phyloP scores from a whole-genome alignment of 2,329 filamentous ascomycete species.

The Didymosphaeria variabile region DNA sequence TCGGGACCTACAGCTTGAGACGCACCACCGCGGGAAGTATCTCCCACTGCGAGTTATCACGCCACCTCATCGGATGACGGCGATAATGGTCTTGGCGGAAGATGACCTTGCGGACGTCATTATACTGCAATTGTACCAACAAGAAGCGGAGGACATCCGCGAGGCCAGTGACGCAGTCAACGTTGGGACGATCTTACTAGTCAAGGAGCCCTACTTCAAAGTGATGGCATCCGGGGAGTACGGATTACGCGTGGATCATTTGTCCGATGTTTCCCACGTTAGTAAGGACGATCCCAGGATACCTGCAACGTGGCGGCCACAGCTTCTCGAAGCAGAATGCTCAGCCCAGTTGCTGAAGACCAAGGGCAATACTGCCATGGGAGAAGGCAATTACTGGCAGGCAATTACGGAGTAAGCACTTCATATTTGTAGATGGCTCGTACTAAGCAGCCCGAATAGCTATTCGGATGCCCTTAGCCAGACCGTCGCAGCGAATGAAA shows the following conservation, averaged over 20 bases:
- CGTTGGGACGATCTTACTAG: constrained; percentile 47
- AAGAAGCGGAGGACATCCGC: constrained; percentile 37
- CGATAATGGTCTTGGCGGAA: constrained; percentile 6
- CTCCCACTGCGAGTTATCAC: constrained; percentile 46
- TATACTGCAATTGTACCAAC: constrained; percentile 31
- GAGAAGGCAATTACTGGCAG: constrained; percentile 14
- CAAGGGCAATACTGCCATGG: constrained; percentile 17
- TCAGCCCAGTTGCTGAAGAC: constrained; percentile 17
- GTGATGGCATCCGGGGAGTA: constrained; percentile 50
- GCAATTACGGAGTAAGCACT: constrained; percentile 19
- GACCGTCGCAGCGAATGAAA: constrained; percentile 44
- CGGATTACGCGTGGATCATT: constrained; percentile 62
- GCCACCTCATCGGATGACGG: constrained; percentile 19
- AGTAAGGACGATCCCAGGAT: constrained; percentile 48
- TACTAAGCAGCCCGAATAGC: constrained; percentile 55
- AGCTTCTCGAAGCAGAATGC: constrained; percentile 13
- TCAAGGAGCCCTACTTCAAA: constrained; percentile 67
- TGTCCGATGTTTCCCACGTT: constrained; percentile 58
- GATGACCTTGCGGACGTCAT: constrained; percentile 1
- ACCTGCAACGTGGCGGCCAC: constrained; percentile 50
- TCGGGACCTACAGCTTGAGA: constrained; percentile 48
- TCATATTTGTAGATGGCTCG: not conserved
- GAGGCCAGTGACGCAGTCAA: constrained; percentile 40
- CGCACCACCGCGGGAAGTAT: constrained; percentile 52
- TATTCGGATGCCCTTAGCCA: constrained; percentile 41